phyloP scores from a whole-genome alignment of 177 flowering plant genomes.

The Vitis hybrid region DNA sequence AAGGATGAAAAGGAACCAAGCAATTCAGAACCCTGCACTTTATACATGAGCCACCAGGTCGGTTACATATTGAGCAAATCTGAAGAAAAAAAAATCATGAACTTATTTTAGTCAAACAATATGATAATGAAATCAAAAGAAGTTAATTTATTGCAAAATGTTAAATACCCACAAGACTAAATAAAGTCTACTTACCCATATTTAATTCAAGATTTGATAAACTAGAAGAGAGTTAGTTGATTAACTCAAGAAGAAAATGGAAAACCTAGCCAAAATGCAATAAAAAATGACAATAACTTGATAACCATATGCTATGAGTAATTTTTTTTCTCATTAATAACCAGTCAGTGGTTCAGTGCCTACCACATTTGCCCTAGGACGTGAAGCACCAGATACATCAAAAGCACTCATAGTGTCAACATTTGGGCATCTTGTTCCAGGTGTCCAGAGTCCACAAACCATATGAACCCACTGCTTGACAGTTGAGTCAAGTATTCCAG shows the following conservation, averaged over 20 bases:
- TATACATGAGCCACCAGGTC: constrained; percentile 60
- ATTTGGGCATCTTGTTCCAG: constrained; percentile 70
- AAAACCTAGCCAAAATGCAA: too few species aligned
- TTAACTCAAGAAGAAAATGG: too few species aligned
- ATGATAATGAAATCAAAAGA: neutral
- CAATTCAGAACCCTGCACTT: constrained; percentile 52
- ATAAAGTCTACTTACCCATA: neutral
- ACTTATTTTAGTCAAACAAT: neutral
- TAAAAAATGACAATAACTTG: too few species aligned
- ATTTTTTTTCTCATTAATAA: too few species aligned
- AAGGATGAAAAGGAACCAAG: constrained; percentile 55
- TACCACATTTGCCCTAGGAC: constrained; percentile 36
- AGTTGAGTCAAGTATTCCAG: constrained; percentile 45
- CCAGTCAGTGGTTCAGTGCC: constrained; percentile 5
- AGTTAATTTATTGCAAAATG: neutral
- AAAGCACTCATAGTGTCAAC: constrained; percentile 72
- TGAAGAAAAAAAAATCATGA: constrained; percentile 15
- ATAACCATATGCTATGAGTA: too few species aligned
- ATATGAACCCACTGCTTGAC: constrained; percentile 70
- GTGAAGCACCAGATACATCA: constrained; percentile 62
- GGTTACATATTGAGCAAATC: constrained; percentile 62
- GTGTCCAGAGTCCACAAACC: constrained; percentile 78
- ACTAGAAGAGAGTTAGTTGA: too few species aligned
- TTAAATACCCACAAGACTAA: neutral
- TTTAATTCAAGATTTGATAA: neutral